phyloP scores from a whole-genome alignment of 192 early-diverging fungal genomes.

The Coemansia sp. region DNA sequence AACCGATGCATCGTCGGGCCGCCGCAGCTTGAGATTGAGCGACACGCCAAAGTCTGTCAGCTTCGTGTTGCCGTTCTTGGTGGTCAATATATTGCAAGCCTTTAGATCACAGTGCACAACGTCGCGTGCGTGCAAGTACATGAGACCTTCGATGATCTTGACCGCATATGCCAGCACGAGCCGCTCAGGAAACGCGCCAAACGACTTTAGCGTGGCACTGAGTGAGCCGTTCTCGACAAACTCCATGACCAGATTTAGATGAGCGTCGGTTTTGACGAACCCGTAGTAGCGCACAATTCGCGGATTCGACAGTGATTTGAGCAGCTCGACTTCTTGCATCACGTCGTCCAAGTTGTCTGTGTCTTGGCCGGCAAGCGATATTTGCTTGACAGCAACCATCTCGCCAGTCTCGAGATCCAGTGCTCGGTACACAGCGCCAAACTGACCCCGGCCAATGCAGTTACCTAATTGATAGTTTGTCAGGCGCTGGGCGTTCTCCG shows the following conservation, averaged over 20 bases:
- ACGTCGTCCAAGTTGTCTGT: constrained; percentile 69
- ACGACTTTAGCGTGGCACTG: constrained; percentile 76
- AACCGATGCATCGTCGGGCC: constrained; percentile 65
- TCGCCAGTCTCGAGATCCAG: constrained; percentile 76
- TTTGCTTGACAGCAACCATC: constrained; percentile 85
- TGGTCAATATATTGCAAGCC: constrained; percentile 93
- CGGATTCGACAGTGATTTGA: constrained; percentile 80
- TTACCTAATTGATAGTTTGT: constrained; percentile 74
- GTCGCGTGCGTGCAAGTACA: constrained; percentile 84
- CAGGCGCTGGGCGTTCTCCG: constrained; percentile 31
- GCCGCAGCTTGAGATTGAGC: constrained; percentile 74
- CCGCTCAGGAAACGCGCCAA: constrained; percentile 89
- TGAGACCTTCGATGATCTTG: constrained; percentile 87
- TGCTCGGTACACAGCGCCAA: constrained; percentile 86
- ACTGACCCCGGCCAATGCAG: constrained; percentile 87
- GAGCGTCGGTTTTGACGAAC: constrained; percentile 67
- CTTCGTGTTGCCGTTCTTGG: constrained; percentile 95
- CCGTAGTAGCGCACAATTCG: constrained; percentile 85
- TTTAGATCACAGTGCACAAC: constrained; percentile 96
- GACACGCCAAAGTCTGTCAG: constrained; percentile 97
- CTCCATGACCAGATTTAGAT: constrained; percentile 86
- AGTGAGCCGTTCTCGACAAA: constrained; percentile 94
- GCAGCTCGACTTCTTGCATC: constrained; percentile 83
- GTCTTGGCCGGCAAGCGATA: constrained; percentile 70
- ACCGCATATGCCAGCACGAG: constrained; percentile 81